Base-by-base conservation (phyloP, 1,284 basidiomycete genomes). In the Stygiomarasmius scandens region DNA sequence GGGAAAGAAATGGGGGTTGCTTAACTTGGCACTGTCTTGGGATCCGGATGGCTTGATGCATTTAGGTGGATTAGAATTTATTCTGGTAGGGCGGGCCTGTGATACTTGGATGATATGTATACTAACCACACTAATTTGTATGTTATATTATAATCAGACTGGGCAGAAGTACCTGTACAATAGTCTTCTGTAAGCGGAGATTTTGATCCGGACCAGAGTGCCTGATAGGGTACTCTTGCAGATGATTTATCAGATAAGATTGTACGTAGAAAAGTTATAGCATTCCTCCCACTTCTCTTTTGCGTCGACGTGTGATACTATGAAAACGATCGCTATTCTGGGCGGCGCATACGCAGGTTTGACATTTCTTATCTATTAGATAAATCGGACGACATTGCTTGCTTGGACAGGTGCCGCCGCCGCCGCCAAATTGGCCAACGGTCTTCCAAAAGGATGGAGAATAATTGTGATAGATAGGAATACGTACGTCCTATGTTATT, bases 401-500 rank as follows among this genome's bases (percentile, higher is more conserved):
- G 55, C 38, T 44, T 44, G 48, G 41, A 44, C 57, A 80, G 80
- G 81, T 50, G 69, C 73, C 22, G 77, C 79, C 53, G 87, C 86
- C 1, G 82, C 84, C 6, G 80, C 82, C 55, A 62, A 86, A 20
- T 79, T 92, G 38, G 79, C 83, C 10, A 71, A 80, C 27, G 72
- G 71, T 32, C 72, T 91, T 23, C 87, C 89, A 2, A 66, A 73
- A 20, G 81, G 74, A 24, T 90, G 86, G 84, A 77, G 82, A 45
- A 76, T 91, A 36, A 78, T 91, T n/a, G 73, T 87, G n/a, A 77
- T 91, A 43, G 89, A 92, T 65, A 74, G 88, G 55, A 90, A 91
- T 64, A 81, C 84, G 74, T 86, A 65, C 56, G 79, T 71, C n/a
- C n/a, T n/a, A n/a, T n/a, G n/a, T n/a, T n/a, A n/a, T n/a, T n/a